These are phyloP conservation scores for Fusarium sp. DNA, from an alignment of 2,329 filamentous ascomycete genomes.

Conservation along the genomic window DNA sequence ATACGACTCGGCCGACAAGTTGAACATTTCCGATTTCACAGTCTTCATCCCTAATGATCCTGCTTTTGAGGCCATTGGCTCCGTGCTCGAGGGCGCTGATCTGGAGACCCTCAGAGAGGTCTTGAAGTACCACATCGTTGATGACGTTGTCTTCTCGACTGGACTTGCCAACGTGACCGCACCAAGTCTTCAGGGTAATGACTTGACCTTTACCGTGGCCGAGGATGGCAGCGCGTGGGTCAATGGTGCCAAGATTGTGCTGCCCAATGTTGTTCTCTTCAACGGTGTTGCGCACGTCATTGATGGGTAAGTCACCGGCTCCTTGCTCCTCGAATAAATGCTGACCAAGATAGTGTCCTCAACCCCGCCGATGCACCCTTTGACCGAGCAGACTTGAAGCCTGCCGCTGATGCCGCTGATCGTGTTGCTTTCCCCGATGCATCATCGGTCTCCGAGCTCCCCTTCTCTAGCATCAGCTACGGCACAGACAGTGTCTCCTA, in stretches of 20 bases:
- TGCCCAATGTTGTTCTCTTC: slow-evolving; percentile 50
- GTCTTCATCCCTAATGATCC: slow-evolving; percentile 50
- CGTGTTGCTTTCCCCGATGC: slow-evolving; percentile 49
- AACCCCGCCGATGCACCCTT: slow-evolving; percentile 45
- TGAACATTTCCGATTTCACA: slow-evolving; percentile 53
- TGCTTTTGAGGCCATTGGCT: slow-evolving; percentile 51
- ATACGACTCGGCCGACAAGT: slow-evolving; percentile 25
- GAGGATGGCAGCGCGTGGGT: slow-evolving; percentile 52
- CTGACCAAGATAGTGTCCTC: slow-evolving; percentile 44
- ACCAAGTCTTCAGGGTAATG: slow-evolving; percentile 41
- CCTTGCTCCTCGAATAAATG: fast-evolving
- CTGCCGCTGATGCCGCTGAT: slow-evolving; percentile 41
- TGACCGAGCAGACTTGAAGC: slow-evolving; percentile 44
- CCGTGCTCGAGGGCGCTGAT: slow-evolving; percentile 45
- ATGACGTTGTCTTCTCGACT: slow-evolving; percentile 51
- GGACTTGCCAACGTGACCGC: slow-evolving; percentile 48
- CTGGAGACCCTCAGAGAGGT: slow-evolving; percentile 47
- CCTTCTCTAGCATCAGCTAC: slow-evolving; percentile 47
- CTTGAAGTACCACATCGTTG: slow-evolving; percentile 52
- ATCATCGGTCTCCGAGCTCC: slow-evolving; percentile 44
- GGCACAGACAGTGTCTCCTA: slow-evolving; percentile 43
- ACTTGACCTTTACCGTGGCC: slow-evolving; percentile 50
- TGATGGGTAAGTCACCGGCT: slow-evolving; percentile 44
- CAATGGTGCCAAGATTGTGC: slow-evolving; percentile 52
- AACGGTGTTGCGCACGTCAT: slow-evolving; percentile 55